Conservation (phyloP, 2,329 filamentous ascomycete species). For the Aspergillus sp. region DNA sequence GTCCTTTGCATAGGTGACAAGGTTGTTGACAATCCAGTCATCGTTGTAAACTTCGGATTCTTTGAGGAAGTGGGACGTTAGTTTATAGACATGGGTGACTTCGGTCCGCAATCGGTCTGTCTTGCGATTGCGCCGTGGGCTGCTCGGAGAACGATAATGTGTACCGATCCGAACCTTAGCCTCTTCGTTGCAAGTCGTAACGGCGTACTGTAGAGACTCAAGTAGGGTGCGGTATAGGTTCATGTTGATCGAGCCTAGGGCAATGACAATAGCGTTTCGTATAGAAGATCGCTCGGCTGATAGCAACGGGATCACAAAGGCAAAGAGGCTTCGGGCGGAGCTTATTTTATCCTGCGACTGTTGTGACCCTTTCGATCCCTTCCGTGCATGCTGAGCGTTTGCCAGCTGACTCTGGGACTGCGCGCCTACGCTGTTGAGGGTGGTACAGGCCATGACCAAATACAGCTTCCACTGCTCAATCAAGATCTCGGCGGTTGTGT, state of each 20-base stretch:
- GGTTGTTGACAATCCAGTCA: constrained; percentile 86
- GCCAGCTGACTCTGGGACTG: constrained; percentile 61
- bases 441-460: constrained; percentile 94
- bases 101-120: constrained; percentile 89
- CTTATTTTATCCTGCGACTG: constrained; percentile 76
- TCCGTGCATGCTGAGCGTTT: constrained; percentile 74
- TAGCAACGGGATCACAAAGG: constrained; percentile 84
- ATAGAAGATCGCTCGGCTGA: constrained; percentile 78
- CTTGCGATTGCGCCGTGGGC: constrained; percentile 75
- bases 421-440: constrained; percentile 78
- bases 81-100: constrained; percentile 92
- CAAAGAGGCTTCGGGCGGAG: constrained; percentile 85
- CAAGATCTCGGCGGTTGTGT: constrained; percentile 78
- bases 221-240: constrained; percentile 89
- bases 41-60: constrained; percentile 77
- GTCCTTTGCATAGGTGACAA: constrained; percentile 87
- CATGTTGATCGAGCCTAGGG: constrained; percentile 91
- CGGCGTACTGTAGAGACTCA: constrained; percentile 84
- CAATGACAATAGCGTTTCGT: constrained; percentile 84
- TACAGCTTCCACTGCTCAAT: constrained; percentile 99
- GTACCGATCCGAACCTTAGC: constrained; percentile 73
- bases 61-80: constrained; percentile 86
- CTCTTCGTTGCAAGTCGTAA: constrained; percentile 83
- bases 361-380: constrained; percentile 69
- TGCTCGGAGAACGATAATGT: constrained; percentile 83